Evolutionary conservation across 306 rosid species (phyloP).

Genomic region (Hippophae rhamnoides): DNA sequence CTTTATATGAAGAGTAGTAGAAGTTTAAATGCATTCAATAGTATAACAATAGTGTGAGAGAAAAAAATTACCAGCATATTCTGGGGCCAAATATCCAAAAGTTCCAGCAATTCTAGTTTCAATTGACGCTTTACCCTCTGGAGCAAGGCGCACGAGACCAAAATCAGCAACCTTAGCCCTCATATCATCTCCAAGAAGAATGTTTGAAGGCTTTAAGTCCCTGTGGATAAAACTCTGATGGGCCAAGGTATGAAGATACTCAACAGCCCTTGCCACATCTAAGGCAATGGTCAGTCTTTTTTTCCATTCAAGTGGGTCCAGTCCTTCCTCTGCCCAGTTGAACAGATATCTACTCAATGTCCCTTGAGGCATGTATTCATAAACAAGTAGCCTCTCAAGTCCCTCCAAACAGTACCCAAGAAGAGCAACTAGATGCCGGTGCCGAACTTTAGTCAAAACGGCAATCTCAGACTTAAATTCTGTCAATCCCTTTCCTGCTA

Average conservation of each 20-base stretch:
- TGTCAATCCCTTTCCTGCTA: constrained; percentile 56
- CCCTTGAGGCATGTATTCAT: constrained; percentile 93
- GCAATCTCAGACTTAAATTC: constrained; percentile 87
- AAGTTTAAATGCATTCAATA: neutral
- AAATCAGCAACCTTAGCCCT: constrained; percentile 91
- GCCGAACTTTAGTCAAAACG: constrained; percentile 85
- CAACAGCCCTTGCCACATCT: constrained; percentile 89
- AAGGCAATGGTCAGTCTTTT: constrained; percentile 65
- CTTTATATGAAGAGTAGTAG: neutral
- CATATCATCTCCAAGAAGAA: constrained; percentile 95
- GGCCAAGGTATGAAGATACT: constrained; percentile 87
- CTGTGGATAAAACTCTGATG: constrained; percentile 92
- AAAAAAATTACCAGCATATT: constrained; percentile 62
- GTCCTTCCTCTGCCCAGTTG: constrained; percentile 79
- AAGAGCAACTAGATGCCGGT: constrained; percentile 81
- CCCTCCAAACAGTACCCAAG: constrained; percentile 93
- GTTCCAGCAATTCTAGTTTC: constrained; percentile 92
- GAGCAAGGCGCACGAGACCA: constrained; percentile 89
- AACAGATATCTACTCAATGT: constrained; percentile 73
- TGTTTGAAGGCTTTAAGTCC: constrained; percentile 87
- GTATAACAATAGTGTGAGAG: neutral
- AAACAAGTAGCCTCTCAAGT: constrained; percentile 76
- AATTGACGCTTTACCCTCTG: constrained; percentile 83
- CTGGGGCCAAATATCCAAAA: constrained; percentile 88
- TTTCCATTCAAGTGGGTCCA: constrained; percentile 66